A percentile compares a stretch with the other conserved stretches of the same genome.
phyloP scores from a whole-genome alignment of 768 basidiomycete genomes.

The Suillus alpinus region DNA sequence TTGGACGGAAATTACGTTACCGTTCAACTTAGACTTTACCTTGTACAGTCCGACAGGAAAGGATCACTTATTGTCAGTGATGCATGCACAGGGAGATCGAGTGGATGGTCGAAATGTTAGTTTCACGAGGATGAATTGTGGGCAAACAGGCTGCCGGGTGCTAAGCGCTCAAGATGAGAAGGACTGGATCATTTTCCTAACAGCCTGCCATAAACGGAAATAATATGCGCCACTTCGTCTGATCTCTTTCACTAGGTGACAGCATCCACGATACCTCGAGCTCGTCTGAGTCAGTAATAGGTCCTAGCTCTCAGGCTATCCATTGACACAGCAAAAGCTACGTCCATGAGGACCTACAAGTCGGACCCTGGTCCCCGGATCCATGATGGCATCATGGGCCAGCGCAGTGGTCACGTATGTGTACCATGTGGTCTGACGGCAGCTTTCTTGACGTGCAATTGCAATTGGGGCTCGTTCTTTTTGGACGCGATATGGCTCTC shows the following conservation, averaged over 20 bases:
- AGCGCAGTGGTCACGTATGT: too few species aligned
- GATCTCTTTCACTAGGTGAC: not conserved
- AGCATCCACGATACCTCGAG: not conserved
- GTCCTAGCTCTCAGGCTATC: not conserved
- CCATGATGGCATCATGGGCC: too few species aligned
- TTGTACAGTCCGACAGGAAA: not conserved
- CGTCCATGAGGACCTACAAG: too few species aligned
- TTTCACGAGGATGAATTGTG: too few species aligned
- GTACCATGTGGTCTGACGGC: not conserved
- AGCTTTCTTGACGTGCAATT: not conserved
- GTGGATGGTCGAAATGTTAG: not conserved
- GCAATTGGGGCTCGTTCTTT: not conserved
- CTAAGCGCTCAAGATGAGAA: too few species aligned
- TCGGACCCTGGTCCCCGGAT: too few species aligned
- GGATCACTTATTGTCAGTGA: not conserved
- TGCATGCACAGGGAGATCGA: not conserved
- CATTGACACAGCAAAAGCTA: not conserved
- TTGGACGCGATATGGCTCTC: not conserved
- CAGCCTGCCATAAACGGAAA: not conserved
- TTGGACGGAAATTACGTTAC: not conserved
- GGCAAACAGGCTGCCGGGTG: too few species aligned
- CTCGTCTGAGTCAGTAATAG: too few species aligned
- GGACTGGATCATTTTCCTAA: not conserved
- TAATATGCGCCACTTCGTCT: not conserved
- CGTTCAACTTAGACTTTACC: not conserved